Evolutionary conservation across 225 moss, liverwort and hornwort species (phyloP).

Genomic region (Polytrichum formosum): DNA sequence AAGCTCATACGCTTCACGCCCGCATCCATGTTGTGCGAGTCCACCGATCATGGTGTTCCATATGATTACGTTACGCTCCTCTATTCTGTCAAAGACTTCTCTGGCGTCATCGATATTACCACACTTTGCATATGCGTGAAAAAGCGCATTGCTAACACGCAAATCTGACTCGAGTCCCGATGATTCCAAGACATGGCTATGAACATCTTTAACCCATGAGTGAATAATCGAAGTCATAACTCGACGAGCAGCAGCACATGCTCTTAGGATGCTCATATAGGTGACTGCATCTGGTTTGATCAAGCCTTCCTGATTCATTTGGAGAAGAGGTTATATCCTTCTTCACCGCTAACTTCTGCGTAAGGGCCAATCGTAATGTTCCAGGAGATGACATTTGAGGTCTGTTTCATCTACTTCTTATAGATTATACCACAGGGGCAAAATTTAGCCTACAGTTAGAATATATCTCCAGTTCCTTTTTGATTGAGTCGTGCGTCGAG

Average conservation of each 20-base stretch:
- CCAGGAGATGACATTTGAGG: not conserved
- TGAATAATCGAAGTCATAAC: not conserved
- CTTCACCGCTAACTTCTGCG: not conserved
- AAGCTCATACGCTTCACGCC: too few relatives aligned
- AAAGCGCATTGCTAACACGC: too few relatives aligned
- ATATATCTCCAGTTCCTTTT: not conserved
- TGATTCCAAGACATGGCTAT: not conserved
- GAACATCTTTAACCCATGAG: not conserved
- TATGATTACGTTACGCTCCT: too few relatives aligned
- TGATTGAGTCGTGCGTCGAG: not conserved
- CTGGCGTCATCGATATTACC: too few relatives aligned
- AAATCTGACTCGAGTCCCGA: not conserved
- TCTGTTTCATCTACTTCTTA: not conserved
- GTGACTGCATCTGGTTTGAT: slow-evolving; percentile 6
- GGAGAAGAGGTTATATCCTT: slow-evolving; percentile 3
- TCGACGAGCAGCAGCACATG: slow-evolving; percentile 3
- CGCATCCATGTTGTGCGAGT: too few relatives aligned
- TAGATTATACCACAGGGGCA: not conserved
- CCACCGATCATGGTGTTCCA: too few relatives aligned
- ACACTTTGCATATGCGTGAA: too few relatives aligned
- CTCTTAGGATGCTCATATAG: slow-evolving; percentile 6
- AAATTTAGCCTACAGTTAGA: not conserved
- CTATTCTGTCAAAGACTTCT: too few relatives aligned
- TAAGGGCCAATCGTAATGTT: not conserved
- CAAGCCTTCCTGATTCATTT: slow-evolving; percentile 10